phyloP scores from a whole-genome alignment of 164 flowering plant genomes.

The Houttuynia cordata region DNA sequence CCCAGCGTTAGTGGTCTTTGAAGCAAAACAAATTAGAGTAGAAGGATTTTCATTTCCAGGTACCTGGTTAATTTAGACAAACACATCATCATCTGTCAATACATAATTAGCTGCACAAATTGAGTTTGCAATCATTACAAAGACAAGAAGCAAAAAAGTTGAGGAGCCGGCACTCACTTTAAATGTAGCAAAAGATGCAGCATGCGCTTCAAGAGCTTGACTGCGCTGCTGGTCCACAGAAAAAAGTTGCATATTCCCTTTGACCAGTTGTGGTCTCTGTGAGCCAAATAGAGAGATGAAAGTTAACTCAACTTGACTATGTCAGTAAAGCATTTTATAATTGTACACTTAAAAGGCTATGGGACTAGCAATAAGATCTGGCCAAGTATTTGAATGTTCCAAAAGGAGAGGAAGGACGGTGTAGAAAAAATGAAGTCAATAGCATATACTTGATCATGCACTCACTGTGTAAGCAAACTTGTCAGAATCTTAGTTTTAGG shows the following conservation, averaged over 20 bases:
- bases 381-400: too few relatives aligned
- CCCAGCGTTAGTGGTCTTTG: slow-evolving; percentile 85
- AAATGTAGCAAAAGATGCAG: slow-evolving; percentile 81
- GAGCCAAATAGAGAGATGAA: slow-evolving; percentile 3
- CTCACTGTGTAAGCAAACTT: too few relatives aligned
- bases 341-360: too few relatives aligned
- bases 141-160: neutral
- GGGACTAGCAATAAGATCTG: too few relatives aligned
- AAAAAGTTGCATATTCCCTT: slow-evolving; percentile 97
- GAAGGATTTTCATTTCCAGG: slow-evolving; percentile 88
- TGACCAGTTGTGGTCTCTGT: slow-evolving; percentile 91
- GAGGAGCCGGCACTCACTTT: slow-evolving; percentile 33
- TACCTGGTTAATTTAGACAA: slow-evolving; percentile 34
- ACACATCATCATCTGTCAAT: neutral
- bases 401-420: too few relatives aligned
- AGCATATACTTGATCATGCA: too few relatives aligned
- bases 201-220: slow-evolving; percentile 99
- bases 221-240: slow-evolving; percentile 99
- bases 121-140: too few relatives aligned
- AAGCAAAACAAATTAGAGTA: slow-evolving; percentile 71
- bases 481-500: too few relatives aligned
- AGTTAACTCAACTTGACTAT: neutral
- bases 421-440: too few relatives aligned
- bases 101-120: neutral
- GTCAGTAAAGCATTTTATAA: too few relatives aligned